Evolutionary conservation across 2,329 filamentous ascomycete genomes (phyloP), one percentile per base, ranked within the genome.

Genomic region (Cyclaneusma minus): DNA sequence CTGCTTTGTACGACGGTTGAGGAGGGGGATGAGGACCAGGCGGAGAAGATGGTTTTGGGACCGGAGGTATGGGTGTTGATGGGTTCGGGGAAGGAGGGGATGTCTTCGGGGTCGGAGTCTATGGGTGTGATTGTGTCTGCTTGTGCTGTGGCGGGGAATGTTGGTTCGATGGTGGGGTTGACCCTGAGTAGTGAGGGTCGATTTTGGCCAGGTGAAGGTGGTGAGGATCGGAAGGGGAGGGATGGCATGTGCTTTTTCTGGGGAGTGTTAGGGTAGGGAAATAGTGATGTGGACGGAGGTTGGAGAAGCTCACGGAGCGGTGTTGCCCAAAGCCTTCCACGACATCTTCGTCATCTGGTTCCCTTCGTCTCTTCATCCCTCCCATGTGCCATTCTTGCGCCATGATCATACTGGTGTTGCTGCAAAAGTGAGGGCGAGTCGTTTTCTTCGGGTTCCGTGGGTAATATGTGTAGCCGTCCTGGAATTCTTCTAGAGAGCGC

Each of bases 251-350:
- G 38, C 19, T 35, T 33, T n/a, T 30, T 34, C 20, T 26, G 34
- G 13, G 17, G 20, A 20, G 16, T 19, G 23, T 32, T 32, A 4
- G 32, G 16, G 16, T 39, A 40, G 8, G 43, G 42, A 13, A 35
- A 37, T 13, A 30, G 28, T 27, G 40, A 13, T 16, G n/a, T 26
- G 10, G 18, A 24, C 15, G 29, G n/a, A 15, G 11, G 16, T 10
- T 24, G n/a, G 15, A 13, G 12, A 32, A 20, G 27, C 35, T 40
- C 34, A 46, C 45, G 21, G 28, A 39, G 25, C 44, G 36, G 30
- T 49, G 45, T 22, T 45, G 43, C 25, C 41, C 35, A 30, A 47
- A 47, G 28, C 45, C 40, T 13, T 32, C 31, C 5, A 33, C 32
- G 12, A 18, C 14, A 17, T 14, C 30, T 26, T 28, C 27, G 12